Percentiles rank a stretch among this genome's conserved stretches.
phyloP scores from a whole-genome alignment of 2,329 filamentous ascomycete species.

The Trichoderma citrinoviride region DNA sequence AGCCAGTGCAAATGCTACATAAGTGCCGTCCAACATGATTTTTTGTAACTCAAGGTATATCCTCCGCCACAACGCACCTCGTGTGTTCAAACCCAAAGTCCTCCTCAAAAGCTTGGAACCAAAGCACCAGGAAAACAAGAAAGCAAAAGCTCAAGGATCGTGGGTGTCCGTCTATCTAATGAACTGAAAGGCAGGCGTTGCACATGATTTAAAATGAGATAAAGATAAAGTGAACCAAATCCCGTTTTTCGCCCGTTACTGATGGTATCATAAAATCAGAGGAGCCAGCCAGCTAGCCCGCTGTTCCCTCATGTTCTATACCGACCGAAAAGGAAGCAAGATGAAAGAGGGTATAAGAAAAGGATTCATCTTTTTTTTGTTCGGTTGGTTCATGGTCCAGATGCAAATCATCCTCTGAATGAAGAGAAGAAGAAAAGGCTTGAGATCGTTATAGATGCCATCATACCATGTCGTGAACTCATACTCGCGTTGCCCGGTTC shows the following conservation, averaged over 20 bases:
- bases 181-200: neutral
- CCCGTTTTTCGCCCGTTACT: slow-evolving; percentile 20
- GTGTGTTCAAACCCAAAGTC: neutral
- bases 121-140: neutral
- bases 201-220: neutral
- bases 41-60: slow-evolving; percentile 22
- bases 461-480: slow-evolving; percentile 13
- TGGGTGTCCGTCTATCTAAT: slow-evolving; percentile 21
- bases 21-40: slow-evolving; percentile 11
- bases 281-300: slow-evolving; percentile 21
- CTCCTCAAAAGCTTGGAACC: neutral
- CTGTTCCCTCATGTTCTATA: slow-evolving; percentile 20
- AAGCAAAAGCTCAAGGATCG: slow-evolving; percentile 15
- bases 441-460: slow-evolving; percentile 8
- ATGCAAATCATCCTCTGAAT: slow-evolving; percentile 1
- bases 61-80: slow-evolving; percentile 10
- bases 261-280: slow-evolving; percentile 20
- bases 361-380: neutral
- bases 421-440: neutral
- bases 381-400: neutral
- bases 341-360: neutral
- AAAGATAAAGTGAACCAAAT: slow-evolving; percentile 9
- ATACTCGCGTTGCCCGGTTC: slow-evolving; percentile 1
- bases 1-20: neutral
- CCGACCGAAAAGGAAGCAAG: neutral